Evolutionary conservation across 805 yeast species (phyloP).

Genomic region (Candida anglica): DNA sequence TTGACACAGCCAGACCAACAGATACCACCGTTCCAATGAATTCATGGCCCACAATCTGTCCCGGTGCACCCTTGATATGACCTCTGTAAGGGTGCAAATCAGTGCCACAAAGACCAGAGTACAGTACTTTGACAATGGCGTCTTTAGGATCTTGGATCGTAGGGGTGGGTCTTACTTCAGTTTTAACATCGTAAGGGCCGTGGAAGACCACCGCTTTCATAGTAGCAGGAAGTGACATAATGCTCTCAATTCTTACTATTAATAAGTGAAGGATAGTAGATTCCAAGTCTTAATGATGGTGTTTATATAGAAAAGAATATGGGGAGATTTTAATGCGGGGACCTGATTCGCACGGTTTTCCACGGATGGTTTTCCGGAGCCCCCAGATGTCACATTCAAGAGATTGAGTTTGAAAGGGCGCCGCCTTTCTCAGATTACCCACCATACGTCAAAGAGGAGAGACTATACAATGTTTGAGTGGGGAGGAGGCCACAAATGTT

Average conservation of each 20-base stretch:
- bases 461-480: too few relatives aligned
- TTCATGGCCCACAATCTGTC: conserved; percentile 50
- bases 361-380: too few relatives aligned
- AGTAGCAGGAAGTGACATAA: conserved; percentile 8
- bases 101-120: conserved; percentile 52
- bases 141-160: conserved; percentile 32
- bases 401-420: not conserved
- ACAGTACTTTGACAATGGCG: conserved; percentile 44
- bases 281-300: not conserved
- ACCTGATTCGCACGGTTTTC: too few relatives aligned
- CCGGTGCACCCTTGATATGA: conserved; percentile 35
- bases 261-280: not conserved
- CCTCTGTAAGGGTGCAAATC: conserved; percentile 56
- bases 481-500: too few relatives aligned
- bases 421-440: too few relatives aligned
- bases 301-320: not conserved
- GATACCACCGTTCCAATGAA: conserved; percentile 41
- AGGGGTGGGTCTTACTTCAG: conserved; percentile 40
- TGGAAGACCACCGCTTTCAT: conserved; percentile 52
- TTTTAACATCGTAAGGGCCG: conserved; percentile 38
- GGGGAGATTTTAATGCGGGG: not conserved
- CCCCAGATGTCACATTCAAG: too few relatives aligned
- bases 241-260: not conserved
- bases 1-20: conserved; percentile 27
- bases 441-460: too few relatives aligned